Evolutionary conservation across 208 protist genomes (phyloP), one percentile per base, ranked within the genome.

Genomic region (Polymyxa betae): DNA sequence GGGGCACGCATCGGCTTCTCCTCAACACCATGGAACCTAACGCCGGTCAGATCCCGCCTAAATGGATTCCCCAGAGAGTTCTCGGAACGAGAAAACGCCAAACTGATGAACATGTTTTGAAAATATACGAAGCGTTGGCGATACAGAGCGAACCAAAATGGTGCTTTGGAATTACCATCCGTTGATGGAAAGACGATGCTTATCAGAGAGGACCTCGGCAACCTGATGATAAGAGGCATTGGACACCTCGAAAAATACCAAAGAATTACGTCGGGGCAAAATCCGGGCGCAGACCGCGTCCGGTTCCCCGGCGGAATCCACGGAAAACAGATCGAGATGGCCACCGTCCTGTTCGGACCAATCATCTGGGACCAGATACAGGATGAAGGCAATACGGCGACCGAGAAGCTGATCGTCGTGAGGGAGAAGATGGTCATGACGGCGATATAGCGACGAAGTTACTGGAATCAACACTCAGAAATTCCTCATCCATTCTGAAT

Each of bases 231-330:
- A 89, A 60, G 88, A 89, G 10, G 5, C n/a, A 12, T 89, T 32
- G 16, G 49, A 89, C 16, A 89, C 88, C 54, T 89, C 88, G 54
- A 89, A 89, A 1, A 89, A 89, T 20, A 89, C n/a, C 1, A 89
- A n/a, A 38, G 88, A 66, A 45, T 89, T 89, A 5, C 88, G 88
- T 16, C 29, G 35, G 38, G 88, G 88, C 5, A 44, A 5, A 45
- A 89, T 72, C 12, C 54, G 5, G 10, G 5, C 66, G 88, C 5
- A 5, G 38, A 72, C 35, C 38, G 1, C 12, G 45, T 89, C 88
- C 5, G 72, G 72, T 82, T 82, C 10, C 16, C 72, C 72, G n/a
- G 10, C 5, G 5, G 5, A 5, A 72, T 89, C 45, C 32, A 89
- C 88, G n/a, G 49, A 64, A 45, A 77, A 89, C 45, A 89, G 29